Evolutionary conservation across 2,329 filamentous ascomycete species (phyloP).

Genomic region (Xylaria sp.): DNA sequence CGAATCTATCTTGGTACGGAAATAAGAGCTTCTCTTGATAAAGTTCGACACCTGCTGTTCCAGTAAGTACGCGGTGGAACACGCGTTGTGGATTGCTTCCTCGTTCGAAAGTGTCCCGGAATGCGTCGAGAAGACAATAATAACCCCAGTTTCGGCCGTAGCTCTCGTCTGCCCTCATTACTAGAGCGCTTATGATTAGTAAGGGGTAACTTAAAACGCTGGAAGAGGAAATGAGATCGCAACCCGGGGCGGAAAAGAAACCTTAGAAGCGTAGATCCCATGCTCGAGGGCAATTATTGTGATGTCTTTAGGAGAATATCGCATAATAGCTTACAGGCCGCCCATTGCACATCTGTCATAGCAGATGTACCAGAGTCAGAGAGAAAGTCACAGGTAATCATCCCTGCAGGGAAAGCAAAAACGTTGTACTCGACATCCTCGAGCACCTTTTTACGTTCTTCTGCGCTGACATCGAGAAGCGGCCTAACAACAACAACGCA

Average conservation of each 20-base stretch:
- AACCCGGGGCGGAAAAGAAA: background rate
- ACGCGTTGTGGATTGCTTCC: slow-evolving; percentile 31
- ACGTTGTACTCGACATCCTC: slow-evolving; percentile 38
- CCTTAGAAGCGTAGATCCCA: no score
- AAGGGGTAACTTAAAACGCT: background rate
- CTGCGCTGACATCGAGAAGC: slow-evolving; percentile 9
- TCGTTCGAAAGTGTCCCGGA: slow-evolving; percentile 43
- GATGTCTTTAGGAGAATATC: background rate
- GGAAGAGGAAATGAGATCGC: background rate
- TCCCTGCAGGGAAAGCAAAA: slow-evolving; percentile 38
- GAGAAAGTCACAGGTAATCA: slow-evolving; percentile 45
- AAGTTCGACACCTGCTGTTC: slow-evolving; percentile 26
- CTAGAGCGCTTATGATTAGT: slow-evolving; percentile 16
- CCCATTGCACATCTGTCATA: slow-evolving; percentile 48
- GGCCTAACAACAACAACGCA: slow-evolving; percentile 31
- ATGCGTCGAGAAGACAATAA: slow-evolving; percentile 44
- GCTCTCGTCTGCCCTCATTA: slow-evolving; percentile 46
- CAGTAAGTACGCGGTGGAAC: slow-evolving; percentile 26
- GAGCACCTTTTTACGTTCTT: slow-evolving; percentile 31
- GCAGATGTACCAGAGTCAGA: slow-evolving; percentile 46
- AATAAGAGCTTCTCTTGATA: slow-evolving; percentile 32
- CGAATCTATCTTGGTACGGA: slow-evolving; percentile 35
- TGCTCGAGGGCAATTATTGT: no score
- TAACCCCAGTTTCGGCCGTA: slow-evolving; percentile 46
- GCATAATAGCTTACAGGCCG: slow-evolving; percentile 36